Conservation (phyloP, 495 filamentous ascomycete species). For the Pseudomonodictys pantanalensis region DNA sequence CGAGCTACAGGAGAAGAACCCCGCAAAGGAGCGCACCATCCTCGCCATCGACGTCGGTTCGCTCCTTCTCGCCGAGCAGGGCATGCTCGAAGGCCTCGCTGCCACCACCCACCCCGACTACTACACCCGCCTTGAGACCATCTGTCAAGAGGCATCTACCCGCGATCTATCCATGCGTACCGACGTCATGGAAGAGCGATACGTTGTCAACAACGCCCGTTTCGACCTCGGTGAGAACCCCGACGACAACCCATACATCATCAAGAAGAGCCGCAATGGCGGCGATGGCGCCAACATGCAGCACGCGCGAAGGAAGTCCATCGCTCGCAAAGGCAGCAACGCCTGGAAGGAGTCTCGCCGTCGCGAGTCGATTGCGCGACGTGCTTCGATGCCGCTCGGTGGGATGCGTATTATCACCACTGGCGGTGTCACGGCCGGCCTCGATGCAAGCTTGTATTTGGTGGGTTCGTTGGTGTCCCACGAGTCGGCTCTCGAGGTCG, state of each 20-base stretch:
- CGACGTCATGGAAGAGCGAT: slow-evolving; percentile 73
- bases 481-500: slow-evolving; percentile 66
- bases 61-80: slow-evolving; percentile 67
- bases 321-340: slow-evolving; percentile 67
- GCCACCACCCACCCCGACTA: slow-evolving; percentile 51
- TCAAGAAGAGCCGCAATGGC: slow-evolving; percentile 60
- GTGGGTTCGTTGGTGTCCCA: slow-evolving; percentile 68
- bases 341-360: slow-evolving; percentile 63
- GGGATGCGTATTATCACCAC: slow-evolving; percentile 72
- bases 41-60: slow-evolving; percentile 75
- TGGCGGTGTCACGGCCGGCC: slow-evolving; percentile 70
- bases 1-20: slow-evolving; percentile 64
- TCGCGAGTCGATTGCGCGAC: slow-evolving; percentile 64
- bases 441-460: slow-evolving; percentile 76
- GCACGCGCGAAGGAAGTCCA: slow-evolving; percentile 51
- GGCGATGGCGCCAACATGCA: slow-evolving; percentile 11
- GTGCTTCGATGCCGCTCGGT: slow-evolving; percentile 62
- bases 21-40: slow-evolving; percentile 66
- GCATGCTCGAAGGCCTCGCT: slow-evolving; percentile 67
- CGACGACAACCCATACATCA: slow-evolving; percentile 72
- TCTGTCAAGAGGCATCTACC: slow-evolving; percentile 64
- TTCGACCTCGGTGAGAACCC: slow-evolving; percentile 69
- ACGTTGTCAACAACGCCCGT: slow-evolving; percentile 75
- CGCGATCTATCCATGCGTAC: slow-evolving; percentile 58
- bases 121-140: slow-evolving; percentile 56